Percentiles rank a stretch among this genome's conserved stretches.
Conservation (phyloP, 1,139 yeast species). For the Protomyces inouyei region DNA sequence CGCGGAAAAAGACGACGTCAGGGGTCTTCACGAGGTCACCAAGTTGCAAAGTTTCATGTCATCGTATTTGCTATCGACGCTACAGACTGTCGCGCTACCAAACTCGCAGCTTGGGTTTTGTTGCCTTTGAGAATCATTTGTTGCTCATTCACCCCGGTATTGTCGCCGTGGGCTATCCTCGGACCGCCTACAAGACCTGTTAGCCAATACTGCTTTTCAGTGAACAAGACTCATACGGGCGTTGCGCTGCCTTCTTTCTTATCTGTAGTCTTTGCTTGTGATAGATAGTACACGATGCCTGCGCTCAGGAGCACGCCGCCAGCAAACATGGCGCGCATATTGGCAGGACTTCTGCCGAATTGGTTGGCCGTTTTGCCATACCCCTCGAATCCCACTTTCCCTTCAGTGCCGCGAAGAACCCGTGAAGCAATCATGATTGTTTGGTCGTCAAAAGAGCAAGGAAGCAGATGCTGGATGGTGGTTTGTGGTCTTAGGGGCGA, state of each 20-base stretch:
- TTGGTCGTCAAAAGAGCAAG: not conserved
- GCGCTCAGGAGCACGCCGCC: not conserved
- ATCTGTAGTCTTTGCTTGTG: constrained; percentile 7
- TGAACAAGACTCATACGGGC: constrained; percentile 3
- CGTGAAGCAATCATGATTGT: constrained; percentile 3
- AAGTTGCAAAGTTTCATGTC: no score
- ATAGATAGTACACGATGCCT: constrained; percentile 6
- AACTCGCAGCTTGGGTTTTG: no score
- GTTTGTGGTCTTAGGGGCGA: not conserved
- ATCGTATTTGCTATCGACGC: no score
- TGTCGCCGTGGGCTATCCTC: not conserved
- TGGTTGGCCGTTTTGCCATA: constrained; percentile 22
- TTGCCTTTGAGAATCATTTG: no score
- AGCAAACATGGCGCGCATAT: constrained; percentile 12
- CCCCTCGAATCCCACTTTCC: constrained; percentile 23
- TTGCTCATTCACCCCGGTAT: no score
- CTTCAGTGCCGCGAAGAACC: constrained; percentile 15
- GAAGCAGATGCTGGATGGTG: not conserved
- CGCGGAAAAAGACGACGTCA: no score
- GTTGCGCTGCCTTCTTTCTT: constrained; percentile 11
- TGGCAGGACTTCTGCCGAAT: constrained; percentile 12
- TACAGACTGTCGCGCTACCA: no score
- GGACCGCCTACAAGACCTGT: not conserved
- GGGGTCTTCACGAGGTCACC: no score
- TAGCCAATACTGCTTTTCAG: no score